Base-by-base conservation (phyloP, 2,329 filamentous ascomycete species). In the Dryadomyces quercivorus region DNA sequence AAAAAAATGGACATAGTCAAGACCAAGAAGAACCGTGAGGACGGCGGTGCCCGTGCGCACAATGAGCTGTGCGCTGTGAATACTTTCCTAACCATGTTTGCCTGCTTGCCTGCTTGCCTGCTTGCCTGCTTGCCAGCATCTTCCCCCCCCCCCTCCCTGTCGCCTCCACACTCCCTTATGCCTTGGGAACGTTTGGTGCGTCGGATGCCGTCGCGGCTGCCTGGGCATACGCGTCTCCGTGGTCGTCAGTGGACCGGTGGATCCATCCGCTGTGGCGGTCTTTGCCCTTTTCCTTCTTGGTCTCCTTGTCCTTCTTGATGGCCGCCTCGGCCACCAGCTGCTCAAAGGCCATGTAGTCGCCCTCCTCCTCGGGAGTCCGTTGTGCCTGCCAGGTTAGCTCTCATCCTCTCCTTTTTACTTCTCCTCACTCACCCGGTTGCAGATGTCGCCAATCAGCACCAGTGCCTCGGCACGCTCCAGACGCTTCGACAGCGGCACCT, bases 311-410 rank as follows among this genome's bases (percentile, higher is more conserved):
- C 72, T 96, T 95, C 79, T 97, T 97, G 53, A 90, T 86, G 55
- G 91, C 90, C 5, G 92, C 92, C 67, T 98, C 93, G 51, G 93
- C 91, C 69, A 98, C 95, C 55, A 98, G 83, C 70, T 97, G 90
- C 69, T 98, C 93, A 62, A 98, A 98, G 16, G 92, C 91, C 81
- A 98, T 94, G 71, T 95, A 97, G 64, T 97, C 93, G 60, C 93
- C 92, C 70, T 98, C 93, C 73, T 98, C 93, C 60, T 98, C 93
- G 45, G 92, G 86, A 54, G 92, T 86, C 59, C 93, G 84, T 68
- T 86, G 80, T 44, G 92, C 88, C 91, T 96, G 61, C 21, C 20
- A 2, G 10, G 60, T 58, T 55, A 57, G 54, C 59, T 22, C 16
- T 45, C n/a, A 1, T 15, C 1, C 21, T 21, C 5, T 26, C 16